Evolutionary conservation across 768 basidiomycete species (phyloP).

Genomic region (Chlorophyllum brunneum): DNA sequence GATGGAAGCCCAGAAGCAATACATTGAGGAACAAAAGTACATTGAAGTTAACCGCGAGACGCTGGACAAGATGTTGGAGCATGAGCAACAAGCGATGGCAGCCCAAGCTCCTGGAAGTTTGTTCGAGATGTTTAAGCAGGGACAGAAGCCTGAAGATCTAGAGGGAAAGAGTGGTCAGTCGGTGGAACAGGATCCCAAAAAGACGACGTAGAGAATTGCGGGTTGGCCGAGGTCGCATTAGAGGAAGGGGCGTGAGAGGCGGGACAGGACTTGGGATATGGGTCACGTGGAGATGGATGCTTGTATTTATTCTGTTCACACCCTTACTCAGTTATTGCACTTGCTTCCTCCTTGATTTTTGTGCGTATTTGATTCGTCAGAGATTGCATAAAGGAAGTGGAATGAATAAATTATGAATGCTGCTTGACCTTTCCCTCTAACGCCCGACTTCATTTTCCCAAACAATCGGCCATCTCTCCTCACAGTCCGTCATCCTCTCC

Average conservation of each 20-base stretch:
- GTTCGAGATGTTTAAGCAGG: constrained; percentile 42
- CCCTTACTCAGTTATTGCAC: constrained; percentile 11
- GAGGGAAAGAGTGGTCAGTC: not conserved
- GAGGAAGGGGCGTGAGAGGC: not conserved
- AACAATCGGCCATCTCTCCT: too few relatives aligned
- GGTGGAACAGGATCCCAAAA: not conserved
- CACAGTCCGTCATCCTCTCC: too few relatives aligned
- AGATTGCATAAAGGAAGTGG: too few relatives aligned
- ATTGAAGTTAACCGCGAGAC: constrained; percentile 35
- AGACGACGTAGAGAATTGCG: constrained; percentile 5
- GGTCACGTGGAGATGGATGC: not conserved
- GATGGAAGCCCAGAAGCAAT: constrained; percentile 46
- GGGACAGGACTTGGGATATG: not conserved
- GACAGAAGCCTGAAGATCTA: constrained; percentile 10
- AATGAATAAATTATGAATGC: too few relatives aligned
- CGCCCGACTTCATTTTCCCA: too few relatives aligned
- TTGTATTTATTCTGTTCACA: not conserved
- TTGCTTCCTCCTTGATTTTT: not conserved
- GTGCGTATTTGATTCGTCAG: too few relatives aligned
- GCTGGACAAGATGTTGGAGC: constrained; percentile 22
- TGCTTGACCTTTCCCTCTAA: too few relatives aligned
- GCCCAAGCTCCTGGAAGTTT: constrained; percentile 41
- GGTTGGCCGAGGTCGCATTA: not conserved
- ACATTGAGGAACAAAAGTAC: constrained; percentile 47
- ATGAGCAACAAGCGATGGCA: constrained; percentile 35